Evolutionary conservation across 2,329 filamentous ascomycete species (phyloP).

Genomic region (Neoarthrinium moseri): DNA sequence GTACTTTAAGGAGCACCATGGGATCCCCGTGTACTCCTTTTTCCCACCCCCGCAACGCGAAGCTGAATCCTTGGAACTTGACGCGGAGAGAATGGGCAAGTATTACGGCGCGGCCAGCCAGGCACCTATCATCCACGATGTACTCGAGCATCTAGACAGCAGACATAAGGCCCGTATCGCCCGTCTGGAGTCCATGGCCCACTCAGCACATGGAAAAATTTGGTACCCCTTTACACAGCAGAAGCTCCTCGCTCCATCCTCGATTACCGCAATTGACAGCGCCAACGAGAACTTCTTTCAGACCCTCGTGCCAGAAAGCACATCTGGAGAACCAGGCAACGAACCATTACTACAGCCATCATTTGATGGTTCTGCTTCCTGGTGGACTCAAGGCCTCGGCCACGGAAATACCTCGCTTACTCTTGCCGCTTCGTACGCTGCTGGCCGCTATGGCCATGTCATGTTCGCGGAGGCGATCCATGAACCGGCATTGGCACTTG

Average conservation of each 20-base stretch:
- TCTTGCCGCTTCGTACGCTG: conserved; percentile 75
- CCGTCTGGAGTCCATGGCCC: conserved; percentile 59
- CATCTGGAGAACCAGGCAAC: neutral
- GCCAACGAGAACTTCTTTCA: conserved; percentile 80
- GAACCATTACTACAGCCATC: conserved; percentile 56
- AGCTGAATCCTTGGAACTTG: conserved; percentile 35
- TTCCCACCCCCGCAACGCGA: conserved; percentile 56
- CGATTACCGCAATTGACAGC: conserved; percentile 76
- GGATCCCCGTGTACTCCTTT: conserved; percentile 56
- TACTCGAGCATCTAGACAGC: conserved; percentile 50
- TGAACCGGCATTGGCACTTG: conserved; percentile 70
- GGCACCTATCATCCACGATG: conserved; percentile 34
- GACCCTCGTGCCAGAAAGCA: conserved; percentile 32
- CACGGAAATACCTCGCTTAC: conserved; percentile 73
- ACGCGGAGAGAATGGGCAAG: conserved; percentile 54
- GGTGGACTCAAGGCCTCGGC: conserved; percentile 89
- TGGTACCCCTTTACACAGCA: conserved; percentile 93
- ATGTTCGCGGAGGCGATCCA: conserved; percentile 86
- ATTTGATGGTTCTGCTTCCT: conserved; percentile 83
- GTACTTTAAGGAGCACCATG: conserved; percentile 63
- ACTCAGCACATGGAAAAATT: conserved; percentile 61
- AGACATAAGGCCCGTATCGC: conserved; percentile 57
- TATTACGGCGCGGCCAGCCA: conserved; percentile 60
- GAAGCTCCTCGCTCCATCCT: conserved; percentile 55
- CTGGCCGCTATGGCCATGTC: conserved; percentile 81